These are phyloP conservation scores for Globisporangium acanthophoron DNA, from an alignment of 352 stramenopile species.

Conservation along the genomic window DNA sequence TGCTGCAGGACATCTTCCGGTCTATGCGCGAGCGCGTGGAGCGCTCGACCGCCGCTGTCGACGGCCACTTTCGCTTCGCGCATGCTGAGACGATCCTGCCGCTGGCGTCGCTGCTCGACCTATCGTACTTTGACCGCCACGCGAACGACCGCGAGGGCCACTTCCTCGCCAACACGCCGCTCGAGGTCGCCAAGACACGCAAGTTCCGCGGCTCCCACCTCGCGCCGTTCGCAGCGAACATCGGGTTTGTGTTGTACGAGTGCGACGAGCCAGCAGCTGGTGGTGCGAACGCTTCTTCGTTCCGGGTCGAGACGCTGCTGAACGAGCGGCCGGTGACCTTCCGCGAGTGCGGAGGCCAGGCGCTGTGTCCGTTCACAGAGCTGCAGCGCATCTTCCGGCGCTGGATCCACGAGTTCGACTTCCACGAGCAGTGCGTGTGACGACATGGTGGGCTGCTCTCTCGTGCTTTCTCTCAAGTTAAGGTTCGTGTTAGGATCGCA, in stretches of 20 bases:
- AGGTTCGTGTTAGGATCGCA: too few relatives aligned
- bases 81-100: slow-evolving; percentile 82
- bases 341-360: slow-evolving; percentile 32
- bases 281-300: slow-evolving; percentile 7
- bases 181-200: slow-evolving; percentile 37
- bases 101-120: slow-evolving; percentile 62
- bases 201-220: slow-evolving; percentile 55
- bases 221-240: slow-evolving; percentile 74
- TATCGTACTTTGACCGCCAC: slow-evolving; percentile 65
- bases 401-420: slow-evolving; percentile 74
- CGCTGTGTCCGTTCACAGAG: slow-evolving; percentile 46
- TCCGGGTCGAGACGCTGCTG: slow-evolving; percentile 50
- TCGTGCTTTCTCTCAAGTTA: not conserved
- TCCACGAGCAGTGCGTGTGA: slow-evolving; percentile 37
- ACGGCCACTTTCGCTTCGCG: slow-evolving; percentile 79
- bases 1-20: slow-evolving; percentile 59
- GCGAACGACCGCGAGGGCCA: slow-evolving; percentile 48
- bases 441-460: not conserved
- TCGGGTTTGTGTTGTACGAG: slow-evolving; percentile 78
- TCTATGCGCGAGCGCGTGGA: slow-evolving; percentile 40
- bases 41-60: slow-evolving; percentile 9
- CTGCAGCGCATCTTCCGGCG: slow-evolving; percentile 50
- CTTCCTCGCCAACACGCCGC: slow-evolving; percentile 51
- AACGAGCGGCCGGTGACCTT: slow-evolving; percentile 64
- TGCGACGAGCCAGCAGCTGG: slow-evolving; percentile 18